Evolutionary conservation across 2,329 filamentous ascomycete species (phyloP).

Genomic region (Cladosporium colombiae): DNA sequence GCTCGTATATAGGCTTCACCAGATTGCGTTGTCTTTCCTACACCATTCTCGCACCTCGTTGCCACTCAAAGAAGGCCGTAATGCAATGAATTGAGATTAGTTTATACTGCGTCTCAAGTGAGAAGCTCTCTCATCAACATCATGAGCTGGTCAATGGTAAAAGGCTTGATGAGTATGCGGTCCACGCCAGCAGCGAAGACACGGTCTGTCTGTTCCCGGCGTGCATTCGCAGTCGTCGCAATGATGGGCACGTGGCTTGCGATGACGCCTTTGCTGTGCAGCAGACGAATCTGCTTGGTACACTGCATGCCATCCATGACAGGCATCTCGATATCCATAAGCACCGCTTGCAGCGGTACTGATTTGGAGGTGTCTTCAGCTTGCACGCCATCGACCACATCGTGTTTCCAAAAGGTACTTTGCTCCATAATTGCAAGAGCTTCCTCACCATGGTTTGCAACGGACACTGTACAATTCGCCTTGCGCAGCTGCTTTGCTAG

Average conservation of each 20-base stretch:
- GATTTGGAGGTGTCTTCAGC: neutral
- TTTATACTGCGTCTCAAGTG: too few species aligned
- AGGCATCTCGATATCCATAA: conserved; percentile 83
- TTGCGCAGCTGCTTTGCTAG: conserved; percentile 43
- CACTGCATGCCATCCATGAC: conserved; percentile 78
- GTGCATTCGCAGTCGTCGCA: conserved; percentile 75
- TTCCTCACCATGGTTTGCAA: conserved; percentile 44
- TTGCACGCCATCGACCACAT: neutral
- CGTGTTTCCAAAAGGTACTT: conserved; percentile 25
- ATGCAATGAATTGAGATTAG: too few species aligned
- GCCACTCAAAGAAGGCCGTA: too few species aligned
- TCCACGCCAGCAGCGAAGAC: conserved; percentile 73
- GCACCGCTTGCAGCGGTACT: conserved; percentile 48
- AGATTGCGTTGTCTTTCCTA: too few species aligned
- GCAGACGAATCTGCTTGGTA: conserved; percentile 64
- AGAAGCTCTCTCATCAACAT: conserved; percentile 11
- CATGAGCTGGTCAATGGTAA: conserved; percentile 41
- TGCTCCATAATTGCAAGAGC: conserved; percentile 38
- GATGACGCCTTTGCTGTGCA: conserved; percentile 63
- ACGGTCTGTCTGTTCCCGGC: conserved; percentile 68
- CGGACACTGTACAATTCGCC: conserved; percentile 39
- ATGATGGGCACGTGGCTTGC: conserved; percentile 68
- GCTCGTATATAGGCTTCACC: too few species aligned
- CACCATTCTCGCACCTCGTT: too few species aligned
- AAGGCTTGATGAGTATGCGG: conserved; percentile 77